Conservation (phyloP, 2,329 filamentous ascomycete species). For the Ophiostoma montium region DNA sequence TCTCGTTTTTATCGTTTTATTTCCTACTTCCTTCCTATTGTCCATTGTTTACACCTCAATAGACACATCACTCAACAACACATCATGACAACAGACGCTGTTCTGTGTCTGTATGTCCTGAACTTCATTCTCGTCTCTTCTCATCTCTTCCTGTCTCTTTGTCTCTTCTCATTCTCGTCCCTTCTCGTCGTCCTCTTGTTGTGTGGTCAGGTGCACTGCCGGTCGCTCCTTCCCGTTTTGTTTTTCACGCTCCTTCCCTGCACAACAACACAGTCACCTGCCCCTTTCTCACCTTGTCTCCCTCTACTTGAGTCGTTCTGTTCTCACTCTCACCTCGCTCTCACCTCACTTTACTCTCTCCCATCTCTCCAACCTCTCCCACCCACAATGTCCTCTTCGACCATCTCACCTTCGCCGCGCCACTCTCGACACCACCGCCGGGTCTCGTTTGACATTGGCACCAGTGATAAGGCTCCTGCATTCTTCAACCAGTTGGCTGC, state of each 20-base stretch:
- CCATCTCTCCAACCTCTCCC: neutral
- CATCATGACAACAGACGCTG: too few species aligned
- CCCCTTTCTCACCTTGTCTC: too few species aligned
- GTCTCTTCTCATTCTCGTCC: neutral
- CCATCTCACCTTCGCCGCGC: slow-evolving; percentile 1
- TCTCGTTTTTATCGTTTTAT: neutral
- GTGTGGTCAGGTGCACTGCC: neutral
- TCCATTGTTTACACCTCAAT: neutral
- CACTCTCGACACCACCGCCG: slow-evolving; percentile 1
- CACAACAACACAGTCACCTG: neutral
- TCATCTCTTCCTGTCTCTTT: neutral
- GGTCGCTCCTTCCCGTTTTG: neutral
- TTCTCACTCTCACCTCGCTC: neutral
- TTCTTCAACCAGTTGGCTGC: slow-evolving; percentile 5
- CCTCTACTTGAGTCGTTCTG: neutral
- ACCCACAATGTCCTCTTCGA: neutral
- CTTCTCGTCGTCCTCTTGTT: neutral
- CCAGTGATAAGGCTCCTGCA: neutral
- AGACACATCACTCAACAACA: neutral
- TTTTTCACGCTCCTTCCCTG: neutral
- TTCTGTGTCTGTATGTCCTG: too few species aligned
- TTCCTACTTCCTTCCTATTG: too few species aligned
- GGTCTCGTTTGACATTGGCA: slow-evolving; percentile 7
- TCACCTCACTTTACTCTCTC: neutral
- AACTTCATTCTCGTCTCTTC: neutral